Percentiles rank a stretch among this genome's conserved stretches.
Conservation (phyloP, 2,329 filamentous ascomycete species). For the Monilinia polystroma region DNA sequence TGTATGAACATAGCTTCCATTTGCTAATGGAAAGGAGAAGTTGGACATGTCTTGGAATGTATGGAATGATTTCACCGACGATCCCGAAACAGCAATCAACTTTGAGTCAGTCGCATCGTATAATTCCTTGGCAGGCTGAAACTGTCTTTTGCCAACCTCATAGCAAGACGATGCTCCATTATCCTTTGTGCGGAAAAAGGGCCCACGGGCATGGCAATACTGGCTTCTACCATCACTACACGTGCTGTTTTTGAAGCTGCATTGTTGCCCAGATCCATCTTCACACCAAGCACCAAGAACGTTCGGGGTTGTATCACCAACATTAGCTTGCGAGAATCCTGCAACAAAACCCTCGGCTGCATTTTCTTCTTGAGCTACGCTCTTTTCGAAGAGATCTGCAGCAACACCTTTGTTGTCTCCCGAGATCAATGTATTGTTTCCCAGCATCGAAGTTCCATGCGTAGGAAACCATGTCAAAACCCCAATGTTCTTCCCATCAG, state of each 20-base stretch:
- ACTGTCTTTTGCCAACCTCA: constrained; percentile 75
- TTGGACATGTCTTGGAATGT: constrained; percentile 79
- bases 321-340: constrained; percentile 88
- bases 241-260: constrained; percentile 78
- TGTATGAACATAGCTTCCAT: constrained; percentile 68
- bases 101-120: constrained; percentile 54
- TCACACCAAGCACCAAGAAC: constrained; percentile 86
- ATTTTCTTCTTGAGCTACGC: constrained; percentile 52
- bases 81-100: constrained; percentile 53
- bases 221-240: constrained; percentile 70
- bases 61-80: constrained; percentile 77
- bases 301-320: constrained; percentile 89
- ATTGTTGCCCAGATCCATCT: constrained; percentile 71
- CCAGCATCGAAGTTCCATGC: constrained; percentile 86
- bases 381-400: constrained; percentile 78
- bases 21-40: constrained; percentile 70
- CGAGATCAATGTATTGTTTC: constrained; percentile 86
- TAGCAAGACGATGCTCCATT: constrained; percentile 72
- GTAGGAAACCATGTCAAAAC: constrained; percentile 89
- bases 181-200: constrained; percentile 65
- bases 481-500: constrained; percentile 74
- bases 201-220: constrained; percentile 71
- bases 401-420: constrained; percentile 98
- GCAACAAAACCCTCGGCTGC: constrained; percentile 74
- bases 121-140: constrained; percentile 56